phyloP scores from a whole-genome alignment of 805 yeast species.

The Suhomyces pyralidae region DNA sequence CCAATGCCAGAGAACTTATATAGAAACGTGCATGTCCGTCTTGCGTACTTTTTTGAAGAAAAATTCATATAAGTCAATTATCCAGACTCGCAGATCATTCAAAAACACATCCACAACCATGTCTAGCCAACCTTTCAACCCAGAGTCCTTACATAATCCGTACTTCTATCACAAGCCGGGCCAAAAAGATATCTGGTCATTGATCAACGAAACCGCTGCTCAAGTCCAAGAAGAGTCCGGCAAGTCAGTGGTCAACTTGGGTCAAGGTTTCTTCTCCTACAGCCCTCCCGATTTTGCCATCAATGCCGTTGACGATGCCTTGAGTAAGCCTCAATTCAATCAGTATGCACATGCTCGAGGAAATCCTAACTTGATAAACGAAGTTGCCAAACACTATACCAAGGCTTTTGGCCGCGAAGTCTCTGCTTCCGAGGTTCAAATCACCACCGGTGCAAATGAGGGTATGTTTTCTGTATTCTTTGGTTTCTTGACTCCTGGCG shows the following conservation, averaged over 20 bases:
- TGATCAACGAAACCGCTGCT: conserved; percentile 94
- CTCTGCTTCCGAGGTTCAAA: conserved; percentile 60
- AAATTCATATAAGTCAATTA: background rate
- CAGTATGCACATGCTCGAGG: conserved; percentile 95
- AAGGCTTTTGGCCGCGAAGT: conserved; percentile 60
- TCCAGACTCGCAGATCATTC: background rate
- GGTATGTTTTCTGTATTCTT: conserved; percentile 84
- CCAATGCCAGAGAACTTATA: background rate
- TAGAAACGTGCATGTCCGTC: background rate
- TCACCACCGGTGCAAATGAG: conserved; percentile 97
- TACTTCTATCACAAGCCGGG: conserved; percentile 59
- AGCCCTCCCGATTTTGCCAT: conserved; percentile 93
- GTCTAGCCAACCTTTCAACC: conserved; percentile 5
- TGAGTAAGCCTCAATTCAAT: conserved; percentile 70
- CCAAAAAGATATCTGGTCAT: conserved; percentile 90
- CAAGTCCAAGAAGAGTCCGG: conserved; percentile 66
- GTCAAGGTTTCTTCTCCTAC: conserved; percentile 97
- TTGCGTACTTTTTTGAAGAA: background rate
- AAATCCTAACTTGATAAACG: conserved; percentile 67
- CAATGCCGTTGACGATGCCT: conserved; percentile 73
- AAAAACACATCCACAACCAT: background rate
- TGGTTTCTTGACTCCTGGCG: conserved; percentile 82
- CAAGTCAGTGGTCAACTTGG: conserved; percentile 81
- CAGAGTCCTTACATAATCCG: conserved; percentile 49
- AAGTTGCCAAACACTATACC: conserved; percentile 69